phyloP scores from a whole-genome alignment of 2,329 filamentous ascomycete genomes.

The Xylaria sp. region DNA sequence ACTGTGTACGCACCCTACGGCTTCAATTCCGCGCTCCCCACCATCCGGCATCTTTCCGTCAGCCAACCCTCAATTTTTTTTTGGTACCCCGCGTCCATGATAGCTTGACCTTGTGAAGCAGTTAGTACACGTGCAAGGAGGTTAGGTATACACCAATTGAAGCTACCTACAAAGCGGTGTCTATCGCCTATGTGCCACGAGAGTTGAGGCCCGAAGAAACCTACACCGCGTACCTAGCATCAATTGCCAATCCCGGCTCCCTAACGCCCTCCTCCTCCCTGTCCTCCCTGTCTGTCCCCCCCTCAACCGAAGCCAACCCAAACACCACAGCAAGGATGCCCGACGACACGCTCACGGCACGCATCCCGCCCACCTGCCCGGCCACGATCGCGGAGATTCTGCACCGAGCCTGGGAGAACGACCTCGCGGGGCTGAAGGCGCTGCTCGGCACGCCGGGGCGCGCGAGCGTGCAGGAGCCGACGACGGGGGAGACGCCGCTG shows the following conservation, averaged over 20 bases:
- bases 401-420: conserved; percentile 58
- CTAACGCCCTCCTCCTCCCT: not conserved
- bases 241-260: not conserved
- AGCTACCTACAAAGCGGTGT: not conserved
- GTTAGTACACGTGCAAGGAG: not conserved
- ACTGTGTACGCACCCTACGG: not conserved
- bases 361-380: conserved; percentile 58
- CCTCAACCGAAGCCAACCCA: not conserved
- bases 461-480: conserved; percentile 79
- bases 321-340: conserved; percentile 2
- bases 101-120: not conserved
- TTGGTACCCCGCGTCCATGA: conserved; percentile 15
- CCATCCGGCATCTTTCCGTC: conserved; percentile 1
- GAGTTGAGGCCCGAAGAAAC: no score
- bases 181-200: not conserved
- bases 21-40: conserved; percentile 13
- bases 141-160: not conserved
- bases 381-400: conserved; percentile 54
- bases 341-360: conserved; percentile 55
- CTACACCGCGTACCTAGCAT: not conserved
- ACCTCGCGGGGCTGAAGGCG: conserved; percentile 67
- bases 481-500: conserved; percentile 83
- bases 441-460: conserved; percentile 66
- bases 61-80: conserved; percentile 14
- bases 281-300: no score